Evolutionary conservation across 179 eudicot species (phyloP).

Genomic region (Carnegiea gigantea): DNA sequence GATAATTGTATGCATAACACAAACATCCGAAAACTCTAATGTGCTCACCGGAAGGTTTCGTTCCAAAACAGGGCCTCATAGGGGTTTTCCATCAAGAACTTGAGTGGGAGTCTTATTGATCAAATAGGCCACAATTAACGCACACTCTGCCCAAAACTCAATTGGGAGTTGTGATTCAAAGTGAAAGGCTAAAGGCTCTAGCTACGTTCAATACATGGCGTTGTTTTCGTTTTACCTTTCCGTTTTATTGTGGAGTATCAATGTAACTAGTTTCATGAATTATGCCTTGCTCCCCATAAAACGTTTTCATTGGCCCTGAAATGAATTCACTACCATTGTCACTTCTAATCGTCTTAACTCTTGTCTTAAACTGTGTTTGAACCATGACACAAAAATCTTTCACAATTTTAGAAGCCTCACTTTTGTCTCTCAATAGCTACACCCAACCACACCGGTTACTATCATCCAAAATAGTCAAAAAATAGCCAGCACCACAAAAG

Average conservation of each 20-base stretch:
- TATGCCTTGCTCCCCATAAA: background rate
- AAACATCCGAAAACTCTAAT: too few species aligned
- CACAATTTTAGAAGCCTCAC: background rate
- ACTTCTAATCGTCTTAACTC: background rate
- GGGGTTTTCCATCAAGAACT: too few species aligned
- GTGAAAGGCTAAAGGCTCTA: background rate
- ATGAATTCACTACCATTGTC: constrained; percentile 10
- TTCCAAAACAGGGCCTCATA: too few species aligned
- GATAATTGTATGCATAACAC: too few species aligned
- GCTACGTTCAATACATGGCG: constrained; percentile 5
- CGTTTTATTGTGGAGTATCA: constrained; percentile 2
- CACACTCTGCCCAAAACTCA: too few species aligned
- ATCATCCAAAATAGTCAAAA: too few species aligned
- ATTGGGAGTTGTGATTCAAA: background rate
- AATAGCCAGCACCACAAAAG: too few species aligned
- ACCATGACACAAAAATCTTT: constrained; percentile 6
- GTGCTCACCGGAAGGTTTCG: too few species aligned
- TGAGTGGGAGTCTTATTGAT: too few species aligned
- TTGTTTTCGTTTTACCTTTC: background rate
- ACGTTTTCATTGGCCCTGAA: background rate
- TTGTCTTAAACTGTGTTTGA: background rate
- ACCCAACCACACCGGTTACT: background rate
- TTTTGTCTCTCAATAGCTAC: background rate
- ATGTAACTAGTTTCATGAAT: background rate
- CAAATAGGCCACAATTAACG: too few species aligned